Conservation (phyloP, 305 asterid species). For the Coffea humblotiana region DNA sequence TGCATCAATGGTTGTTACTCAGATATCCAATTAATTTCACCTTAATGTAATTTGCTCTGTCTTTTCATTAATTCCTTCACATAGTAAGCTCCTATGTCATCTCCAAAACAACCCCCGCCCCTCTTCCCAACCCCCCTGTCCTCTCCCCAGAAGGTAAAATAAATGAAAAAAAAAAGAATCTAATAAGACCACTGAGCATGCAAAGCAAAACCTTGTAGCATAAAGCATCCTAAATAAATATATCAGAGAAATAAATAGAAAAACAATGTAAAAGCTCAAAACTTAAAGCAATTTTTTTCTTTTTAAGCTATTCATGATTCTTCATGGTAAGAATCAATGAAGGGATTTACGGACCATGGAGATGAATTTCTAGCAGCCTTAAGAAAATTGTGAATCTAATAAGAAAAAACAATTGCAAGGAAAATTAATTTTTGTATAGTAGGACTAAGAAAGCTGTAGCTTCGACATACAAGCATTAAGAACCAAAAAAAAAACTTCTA, state of each 20-base stretch:
- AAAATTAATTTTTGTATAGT: background rate
- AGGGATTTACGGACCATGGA: background rate
- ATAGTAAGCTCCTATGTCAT: background rate
- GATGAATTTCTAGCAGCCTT: background rate
- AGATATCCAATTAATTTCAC: background rate
- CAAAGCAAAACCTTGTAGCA: background rate
- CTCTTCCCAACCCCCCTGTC: background rate
- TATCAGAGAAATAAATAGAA: background rate
- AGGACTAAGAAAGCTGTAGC: background rate
- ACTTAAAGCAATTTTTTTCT: slow-evolving; percentile 1
- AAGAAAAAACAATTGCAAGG: background rate
- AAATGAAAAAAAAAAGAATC: background rate
- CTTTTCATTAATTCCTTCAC: slow-evolving; percentile 1
- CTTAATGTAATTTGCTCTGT: background rate
- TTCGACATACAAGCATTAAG: background rate
- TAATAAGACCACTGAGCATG: background rate
- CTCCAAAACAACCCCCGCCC: too few species aligned
- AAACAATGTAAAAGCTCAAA: background rate
- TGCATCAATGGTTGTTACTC: background rate
- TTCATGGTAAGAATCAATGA: background rate
- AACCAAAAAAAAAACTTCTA: background rate
- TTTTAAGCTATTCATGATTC: background rate
- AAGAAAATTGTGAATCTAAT: background rate
- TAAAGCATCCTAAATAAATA: background rate
- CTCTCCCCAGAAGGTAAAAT: background rate